Percentiles rank a stretch among this genome's conserved stretches.
These are phyloP conservation scores for Aspergillus ochraceoroseus DNA, from an alignment of 2,329 filamentous ascomycete species.

Conservation along the genomic window DNA sequence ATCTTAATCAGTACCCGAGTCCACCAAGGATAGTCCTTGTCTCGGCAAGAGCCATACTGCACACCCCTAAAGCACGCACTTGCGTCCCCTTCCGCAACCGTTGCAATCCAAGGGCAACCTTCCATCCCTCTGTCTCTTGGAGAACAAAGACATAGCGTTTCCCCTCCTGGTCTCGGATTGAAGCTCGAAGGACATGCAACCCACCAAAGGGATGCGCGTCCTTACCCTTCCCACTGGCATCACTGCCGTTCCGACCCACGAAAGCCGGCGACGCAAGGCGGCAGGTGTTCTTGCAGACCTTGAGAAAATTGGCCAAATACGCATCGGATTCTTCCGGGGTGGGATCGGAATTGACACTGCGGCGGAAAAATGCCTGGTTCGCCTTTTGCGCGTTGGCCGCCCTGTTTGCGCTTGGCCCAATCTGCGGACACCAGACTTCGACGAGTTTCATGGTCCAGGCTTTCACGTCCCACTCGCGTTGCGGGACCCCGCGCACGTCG, in stretches of 20 bases:
- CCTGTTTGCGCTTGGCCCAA: constrained; percentile 44
- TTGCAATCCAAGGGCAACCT: constrained; percentile 56
- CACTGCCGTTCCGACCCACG: constrained; percentile 31
- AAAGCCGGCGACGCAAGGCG: constrained; percentile 46
- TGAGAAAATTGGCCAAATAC: constrained; percentile 59
- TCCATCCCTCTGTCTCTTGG: constrained; percentile 57
- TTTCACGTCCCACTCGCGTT: constrained; percentile 97
- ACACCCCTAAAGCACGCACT: constrained; percentile 52
- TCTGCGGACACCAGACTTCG: constrained; percentile 75
- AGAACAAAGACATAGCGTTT: constrained; percentile 60
- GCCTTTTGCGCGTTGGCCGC: constrained; percentile 27
- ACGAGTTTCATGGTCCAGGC: constrained; percentile 93
- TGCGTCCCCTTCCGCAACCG: constrained; percentile 53
- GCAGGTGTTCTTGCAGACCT: constrained; percentile 61
- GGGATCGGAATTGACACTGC: constrained; percentile 48
- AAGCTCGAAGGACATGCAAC: constrained; percentile 56
- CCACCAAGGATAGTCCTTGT: constrained; percentile 20
- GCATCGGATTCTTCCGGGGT: constrained; percentile 62
- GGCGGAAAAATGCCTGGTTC: constrained; percentile 36
- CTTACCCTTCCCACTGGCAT: constrained; percentile 12
- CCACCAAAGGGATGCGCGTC: constrained; percentile 29
- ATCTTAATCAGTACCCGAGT: constrained; percentile 21
- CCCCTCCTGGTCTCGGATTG: constrained; percentile 55
- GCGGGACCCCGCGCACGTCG: constrained; percentile 82
- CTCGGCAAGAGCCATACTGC: constrained; percentile 23